phyloP scores from a whole-genome alignment of 495 filamentous ascomycete species.

The Penicillium samsonianum region DNA sequence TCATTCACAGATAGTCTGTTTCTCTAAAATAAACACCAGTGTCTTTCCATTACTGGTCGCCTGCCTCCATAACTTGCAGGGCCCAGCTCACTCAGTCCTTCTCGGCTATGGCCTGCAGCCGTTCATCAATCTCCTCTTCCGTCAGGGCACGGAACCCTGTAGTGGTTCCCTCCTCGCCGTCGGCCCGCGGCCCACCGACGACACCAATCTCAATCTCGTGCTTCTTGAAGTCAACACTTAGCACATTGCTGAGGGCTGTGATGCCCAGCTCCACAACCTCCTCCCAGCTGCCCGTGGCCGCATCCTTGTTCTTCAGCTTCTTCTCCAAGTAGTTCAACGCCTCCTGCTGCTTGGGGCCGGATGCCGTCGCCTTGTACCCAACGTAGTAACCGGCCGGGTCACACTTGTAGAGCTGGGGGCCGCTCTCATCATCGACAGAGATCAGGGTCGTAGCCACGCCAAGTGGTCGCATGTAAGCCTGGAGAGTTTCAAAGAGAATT shows the following conservation, averaged over 20 bases:
- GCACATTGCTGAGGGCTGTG: constrained; percentile 87
- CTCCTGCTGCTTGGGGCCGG: constrained; percentile 97
- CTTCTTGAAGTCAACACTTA: constrained; percentile 99
- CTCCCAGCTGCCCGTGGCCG: constrained; percentile 89
- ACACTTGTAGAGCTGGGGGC: constrained; percentile 97
- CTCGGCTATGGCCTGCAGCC: constrained; percentile 95
- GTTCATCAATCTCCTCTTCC: constrained; percentile 97
- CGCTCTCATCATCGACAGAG: constrained; percentile 87
- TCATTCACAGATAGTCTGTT: constrained; percentile 25
- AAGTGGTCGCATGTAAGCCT: constrained; percentile 98
- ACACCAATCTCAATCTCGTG: constrained; percentile 97
- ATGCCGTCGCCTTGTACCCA: constrained; percentile 96
- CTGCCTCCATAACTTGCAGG: constrained; percentile 11
- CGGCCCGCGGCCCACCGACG: constrained; percentile 77
- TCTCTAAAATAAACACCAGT: constrained; percentile 20
- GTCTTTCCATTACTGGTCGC: constrained; percentile 10
- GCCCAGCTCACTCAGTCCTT: constrained; percentile 69
- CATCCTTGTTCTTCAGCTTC: constrained; percentile 99
- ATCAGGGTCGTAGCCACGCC: constrained; percentile 93
- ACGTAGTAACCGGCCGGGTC: constrained; percentile 97
- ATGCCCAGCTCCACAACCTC: constrained; percentile 97
- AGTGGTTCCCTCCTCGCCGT: constrained; percentile 78
- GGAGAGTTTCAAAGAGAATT: constrained; percentile 13
- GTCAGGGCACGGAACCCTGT: constrained; percentile 83
- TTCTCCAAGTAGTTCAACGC: constrained; percentile 97